Base-by-base conservation (phyloP, 306 rosid species). In the Prunus campanulata region DNA sequence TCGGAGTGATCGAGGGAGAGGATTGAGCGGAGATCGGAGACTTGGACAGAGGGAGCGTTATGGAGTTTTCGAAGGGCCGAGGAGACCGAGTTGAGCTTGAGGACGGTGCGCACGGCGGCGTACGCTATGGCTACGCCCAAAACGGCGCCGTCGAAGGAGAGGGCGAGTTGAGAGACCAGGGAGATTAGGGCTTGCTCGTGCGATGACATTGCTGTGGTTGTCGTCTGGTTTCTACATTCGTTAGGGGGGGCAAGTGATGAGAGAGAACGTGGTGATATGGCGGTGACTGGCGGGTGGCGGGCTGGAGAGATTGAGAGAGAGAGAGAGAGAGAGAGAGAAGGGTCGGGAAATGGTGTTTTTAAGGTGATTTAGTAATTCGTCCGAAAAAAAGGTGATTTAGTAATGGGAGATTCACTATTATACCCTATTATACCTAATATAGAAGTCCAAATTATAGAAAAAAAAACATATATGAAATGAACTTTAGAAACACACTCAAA, bases 101-200 rank as follows among this genome's bases (percentile, higher is more conserved):
- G 77, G 68, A 91, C 49, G 69, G 95, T 77, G 47, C 90, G 93
- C 5, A 81, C 83, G 69, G 97, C 88, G 63, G 87, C 88, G 82
- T 82, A 88, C 50, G 97, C 96, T 11, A 90, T 61, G 77, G 91
- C 84, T 4, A 86, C 63, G 24, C 98, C 98, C 46, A 92, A 78
- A 79, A 88, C 82, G 83, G 99, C 99, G 47, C 98, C 97, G 80
- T 95, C 96, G 52, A 83, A 83, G 71, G 96, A 95, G 19, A 90
- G 75, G 20, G 87, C 94, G 11, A 95, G 75, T 24, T 86, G 92
- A 11, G 96, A 84, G 48, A 92, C 55, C 9, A 95, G 85, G n/a
- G 99, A 87, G 1, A 71, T 78, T 7, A 95, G 63, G 81, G 89
- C 95, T 77, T 86, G 96, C 1, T 95, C 97, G 61, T 82, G 89